Percentiles rank a stretch among this genome's conserved stretches.
Evolutionary conservation across 306 rosid genomes (phyloP).

Genomic region (Cucurbita ficifolia): DNA sequence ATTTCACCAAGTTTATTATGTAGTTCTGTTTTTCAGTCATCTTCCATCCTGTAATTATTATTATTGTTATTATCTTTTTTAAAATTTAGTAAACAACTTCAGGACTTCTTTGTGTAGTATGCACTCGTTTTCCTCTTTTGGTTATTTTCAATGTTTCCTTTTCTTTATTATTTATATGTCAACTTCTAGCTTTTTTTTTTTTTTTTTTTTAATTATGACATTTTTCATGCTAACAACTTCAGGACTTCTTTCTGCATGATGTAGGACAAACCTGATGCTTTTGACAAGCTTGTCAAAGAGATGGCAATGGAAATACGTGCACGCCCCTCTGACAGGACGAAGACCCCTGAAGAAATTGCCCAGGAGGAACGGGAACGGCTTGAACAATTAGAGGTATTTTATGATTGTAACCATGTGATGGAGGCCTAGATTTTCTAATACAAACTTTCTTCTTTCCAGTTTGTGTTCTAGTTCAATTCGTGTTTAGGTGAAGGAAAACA

Average conservation of each 20-base stretch:
- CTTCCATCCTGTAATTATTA: not conserved
- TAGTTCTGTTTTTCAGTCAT: not conserved
- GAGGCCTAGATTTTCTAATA: not conserved
- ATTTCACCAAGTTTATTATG: not conserved
- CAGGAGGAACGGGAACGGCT: conserved; percentile 80
- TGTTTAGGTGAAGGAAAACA: not conserved
- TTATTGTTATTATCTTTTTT: not conserved
- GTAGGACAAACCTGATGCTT: conserved; percentile 69
- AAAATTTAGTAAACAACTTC: not conserved
- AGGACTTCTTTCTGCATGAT: conserved; percentile 14
- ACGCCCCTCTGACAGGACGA: conserved; percentile 81
- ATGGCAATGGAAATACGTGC: conserved; percentile 78
- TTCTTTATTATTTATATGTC: not conserved
- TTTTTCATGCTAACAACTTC: not conserved
- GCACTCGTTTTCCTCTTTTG: not conserved
- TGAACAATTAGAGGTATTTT: conserved; percentile 59
- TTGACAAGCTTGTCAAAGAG: conserved; percentile 55
- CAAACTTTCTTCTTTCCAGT: not conserved
- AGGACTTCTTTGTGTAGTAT: not conserved
- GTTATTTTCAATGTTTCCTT: not conserved
- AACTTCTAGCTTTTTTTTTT: not conserved
- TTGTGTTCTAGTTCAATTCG: not conserved
- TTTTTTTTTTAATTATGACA: not conserved
- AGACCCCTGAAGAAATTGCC: conserved; percentile 82
- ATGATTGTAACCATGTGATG: not conserved